Conservation (phyloP, 202 grass and related monocot species). For the Eragrostis tef region DNA sequence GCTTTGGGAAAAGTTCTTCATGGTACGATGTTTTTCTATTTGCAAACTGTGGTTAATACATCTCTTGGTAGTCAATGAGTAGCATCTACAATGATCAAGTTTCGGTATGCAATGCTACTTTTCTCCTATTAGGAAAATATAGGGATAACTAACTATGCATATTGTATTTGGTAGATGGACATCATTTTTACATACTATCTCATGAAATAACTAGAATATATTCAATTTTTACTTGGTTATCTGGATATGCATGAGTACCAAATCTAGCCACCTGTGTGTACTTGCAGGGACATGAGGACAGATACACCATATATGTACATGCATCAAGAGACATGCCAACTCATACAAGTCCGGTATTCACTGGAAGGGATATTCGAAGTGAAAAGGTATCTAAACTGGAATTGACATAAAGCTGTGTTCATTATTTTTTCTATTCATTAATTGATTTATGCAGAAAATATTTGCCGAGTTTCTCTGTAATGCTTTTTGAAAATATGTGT, state of each 20-base stretch:
- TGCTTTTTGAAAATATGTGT: background rate
- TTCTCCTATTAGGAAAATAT: slow-evolving; percentile 9
- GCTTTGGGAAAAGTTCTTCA: slow-evolving; percentile 97
- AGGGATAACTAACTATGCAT: slow-evolving; percentile 6
- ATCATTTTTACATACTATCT: background rate
- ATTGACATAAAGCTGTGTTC: background rate
- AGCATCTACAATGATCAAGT: background rate
- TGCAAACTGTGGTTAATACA: slow-evolving; percentile 17
- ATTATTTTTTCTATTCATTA: slow-evolving; percentile 2
- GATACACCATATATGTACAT: slow-evolving; percentile 92
- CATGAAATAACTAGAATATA: slow-evolving; percentile 28
- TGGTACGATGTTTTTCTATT: slow-evolving; percentile 57
- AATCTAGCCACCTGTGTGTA: slow-evolving; percentile 33
- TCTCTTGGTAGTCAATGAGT: background rate
- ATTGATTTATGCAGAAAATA: background rate
- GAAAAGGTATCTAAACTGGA: slow-evolving; percentile 69
- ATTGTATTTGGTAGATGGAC: slow-evolving; percentile 12
- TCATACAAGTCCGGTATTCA: slow-evolving; percentile 80
- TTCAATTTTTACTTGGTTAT: background rate
- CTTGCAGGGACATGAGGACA: slow-evolving; percentile 88
- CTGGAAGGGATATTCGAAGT: slow-evolving; percentile 77
- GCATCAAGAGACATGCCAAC: slow-evolving; percentile 76
- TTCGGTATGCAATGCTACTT: background rate
- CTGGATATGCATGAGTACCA: slow-evolving; percentile 33
- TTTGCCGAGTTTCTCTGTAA: slow-evolving; percentile 12